Evolutionary conservation across 495 filamentous ascomycete species (phyloP), one percentile per base, ranked within the genome.

Genomic region (Hyaloscypha bicolor): DNA sequence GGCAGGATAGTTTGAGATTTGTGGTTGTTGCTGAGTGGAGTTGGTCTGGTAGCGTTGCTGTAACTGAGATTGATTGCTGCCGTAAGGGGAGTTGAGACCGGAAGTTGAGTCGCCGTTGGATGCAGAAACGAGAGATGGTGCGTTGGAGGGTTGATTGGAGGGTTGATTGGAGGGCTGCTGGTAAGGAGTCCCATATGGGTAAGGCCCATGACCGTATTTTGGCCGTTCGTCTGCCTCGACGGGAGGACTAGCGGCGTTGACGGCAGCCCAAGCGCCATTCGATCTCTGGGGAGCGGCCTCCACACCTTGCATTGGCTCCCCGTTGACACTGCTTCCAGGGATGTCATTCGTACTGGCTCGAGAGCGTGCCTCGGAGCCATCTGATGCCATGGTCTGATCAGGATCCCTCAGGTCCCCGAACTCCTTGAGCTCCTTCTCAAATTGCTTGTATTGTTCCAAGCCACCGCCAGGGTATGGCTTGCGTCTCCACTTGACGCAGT

Each of bases 401-500:
- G 31, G 58, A 29, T 74, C 70, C 29, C 64, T 68, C 35, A 75
- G 29, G 37, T 70, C 71, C 35, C 73, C 73, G 35, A 73, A 75
- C 31, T 75, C 73, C 61, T 73, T 75, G 21, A 75, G 31, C 33
- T 73, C 71, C 58, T 69, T 73, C 53, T 75, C 73, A 51, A 65
- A 58, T 19, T 39, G 77, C 68, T 86, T 90, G 73, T 91, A 93
- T 73, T 93, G 91, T 67, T 92, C 90, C 0, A 92, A 74, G 2
- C 88, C 90, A 55, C 88, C 90, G 39, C 64, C 67, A 29, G 33
- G 29, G 35, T 48, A 53, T n/a, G 62, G 62, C 21, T 63, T 60
- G 9, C 21, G 33, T 22, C 60, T 58, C 29, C 55, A 60, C 30
- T 62, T 58, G 22, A 65, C 66, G 21, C 74, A 68, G 67, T 85